Evolutionary conservation across 768 basidiomycete genomes (phyloP).

Genomic region (Suillus weaverae): DNA sequence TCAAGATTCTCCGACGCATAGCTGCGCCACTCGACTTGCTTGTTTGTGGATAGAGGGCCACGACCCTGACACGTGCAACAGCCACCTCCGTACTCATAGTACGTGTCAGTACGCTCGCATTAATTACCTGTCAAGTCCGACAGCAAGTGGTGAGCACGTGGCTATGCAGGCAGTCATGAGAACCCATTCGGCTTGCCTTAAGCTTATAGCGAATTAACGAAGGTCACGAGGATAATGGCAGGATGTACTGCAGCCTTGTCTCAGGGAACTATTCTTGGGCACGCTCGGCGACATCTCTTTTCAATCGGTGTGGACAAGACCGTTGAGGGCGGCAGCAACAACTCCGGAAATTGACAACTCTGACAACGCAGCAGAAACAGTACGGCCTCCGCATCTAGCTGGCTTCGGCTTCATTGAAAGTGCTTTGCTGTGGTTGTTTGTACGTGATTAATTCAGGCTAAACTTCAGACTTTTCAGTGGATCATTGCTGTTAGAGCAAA

Average conservation of each 20-base stretch:
- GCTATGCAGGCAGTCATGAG: background rate
- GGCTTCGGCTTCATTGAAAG: background rate
- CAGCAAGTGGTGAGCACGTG: background rate
- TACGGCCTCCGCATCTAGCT: background rate
- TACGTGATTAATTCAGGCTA: background rate
- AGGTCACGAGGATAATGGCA: background rate
- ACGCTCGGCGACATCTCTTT: background rate
- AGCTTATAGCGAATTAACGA: background rate
- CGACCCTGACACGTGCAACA: background rate
- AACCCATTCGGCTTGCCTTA: background rate
- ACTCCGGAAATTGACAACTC: background rate
- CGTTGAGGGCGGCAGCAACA: background rate
- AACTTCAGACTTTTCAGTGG: background rate
- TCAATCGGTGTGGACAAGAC: background rate
- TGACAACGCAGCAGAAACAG: background rate
- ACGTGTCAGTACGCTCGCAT: background rate
- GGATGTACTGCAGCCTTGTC: background rate
- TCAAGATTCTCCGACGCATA: background rate
- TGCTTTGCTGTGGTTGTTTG: background rate
- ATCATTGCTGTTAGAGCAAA: background rate
- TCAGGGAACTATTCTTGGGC: background rate
- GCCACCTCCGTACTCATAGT: background rate
- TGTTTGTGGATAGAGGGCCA: background rate
- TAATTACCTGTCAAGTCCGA: background rate
- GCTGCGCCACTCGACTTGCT: background rate